phyloP scores from a whole-genome alignment of 805 yeast species.

The Ogataea glucozyma region DNA sequence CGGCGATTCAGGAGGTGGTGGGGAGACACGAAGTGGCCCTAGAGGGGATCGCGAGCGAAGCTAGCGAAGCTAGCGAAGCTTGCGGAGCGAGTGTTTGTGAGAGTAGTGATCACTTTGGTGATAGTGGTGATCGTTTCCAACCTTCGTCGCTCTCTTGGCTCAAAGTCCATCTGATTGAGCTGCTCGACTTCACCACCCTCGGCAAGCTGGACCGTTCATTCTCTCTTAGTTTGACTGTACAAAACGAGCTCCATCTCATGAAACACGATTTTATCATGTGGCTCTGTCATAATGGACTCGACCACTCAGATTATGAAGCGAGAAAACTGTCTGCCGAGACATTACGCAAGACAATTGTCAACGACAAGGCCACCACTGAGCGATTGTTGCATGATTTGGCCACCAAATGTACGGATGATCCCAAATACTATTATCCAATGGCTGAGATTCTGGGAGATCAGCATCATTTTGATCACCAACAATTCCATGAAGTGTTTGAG shows the following conservation, averaged over 20 bases:
- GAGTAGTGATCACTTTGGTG: too few species aligned
- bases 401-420: not conserved
- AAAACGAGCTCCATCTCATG: conserved; percentile 3
- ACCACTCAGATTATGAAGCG: conserved; percentile 42
- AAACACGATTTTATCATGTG: conserved; percentile 33
- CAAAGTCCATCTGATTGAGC: conserved; percentile 55
- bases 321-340: conserved; percentile 48
- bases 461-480: not conserved
- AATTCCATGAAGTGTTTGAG: conserved; percentile 12
- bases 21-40: conserved; percentile 64
- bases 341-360: not conserved
- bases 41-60: not conserved
- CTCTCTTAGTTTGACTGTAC: conserved; percentile 18
- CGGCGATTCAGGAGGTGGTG: conserved; percentile 81
- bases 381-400: not conserved
- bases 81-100: too few species aligned
- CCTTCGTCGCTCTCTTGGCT: too few species aligned
- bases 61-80: too few species aligned
- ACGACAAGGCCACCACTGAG: not conserved
- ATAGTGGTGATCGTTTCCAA: too few species aligned
- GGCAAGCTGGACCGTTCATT: conserved; percentile 46
- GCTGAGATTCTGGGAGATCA: conserved; percentile 24
- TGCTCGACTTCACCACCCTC: conserved; percentile 52
- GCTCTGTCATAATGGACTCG: conserved; percentile 36
- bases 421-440: conserved; percentile 23